Conservation (phyloP, 805 yeast genomes). For the Candida endomychidarum region DNA sequence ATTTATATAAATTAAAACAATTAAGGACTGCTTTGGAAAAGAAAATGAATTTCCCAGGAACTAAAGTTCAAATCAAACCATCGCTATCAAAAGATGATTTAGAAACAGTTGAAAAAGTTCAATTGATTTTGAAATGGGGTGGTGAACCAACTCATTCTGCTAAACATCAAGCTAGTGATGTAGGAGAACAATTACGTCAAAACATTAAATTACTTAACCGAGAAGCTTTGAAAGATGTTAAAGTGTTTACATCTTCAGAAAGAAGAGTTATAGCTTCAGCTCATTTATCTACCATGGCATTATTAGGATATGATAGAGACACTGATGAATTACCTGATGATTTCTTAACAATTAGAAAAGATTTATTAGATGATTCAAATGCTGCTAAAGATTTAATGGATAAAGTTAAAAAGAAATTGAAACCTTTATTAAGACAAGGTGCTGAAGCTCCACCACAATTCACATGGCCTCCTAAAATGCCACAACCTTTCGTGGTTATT, state of each 20-base stretch:
- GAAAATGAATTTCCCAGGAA: conserved; percentile 90
- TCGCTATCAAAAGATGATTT: conserved; percentile 58
- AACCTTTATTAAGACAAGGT: conserved; percentile 92
- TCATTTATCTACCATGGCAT: conserved; percentile 76
- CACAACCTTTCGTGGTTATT: conserved; percentile 93
- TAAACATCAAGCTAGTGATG: conserved; percentile 86
- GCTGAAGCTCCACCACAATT: conserved; percentile 96
- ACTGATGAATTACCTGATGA: conserved; percentile 62
- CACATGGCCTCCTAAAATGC: conserved; percentile 98
- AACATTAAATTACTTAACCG: conserved; percentile 84
- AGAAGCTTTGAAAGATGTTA: conserved; percentile 79
- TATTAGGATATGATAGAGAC: conserved; percentile 62
- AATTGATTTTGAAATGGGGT: conserved; percentile 96
- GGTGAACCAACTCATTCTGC: conserved; percentile 99
- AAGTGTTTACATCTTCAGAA: conserved; percentile 88
- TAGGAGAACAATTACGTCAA: conserved; percentile 94
- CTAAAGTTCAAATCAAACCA: conserved; percentile 94
- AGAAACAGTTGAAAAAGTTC: conserved; percentile 87
- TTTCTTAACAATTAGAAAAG: conserved; percentile 80
- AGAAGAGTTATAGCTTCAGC: conserved; percentile 94
- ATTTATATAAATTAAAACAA: conserved; percentile 69
- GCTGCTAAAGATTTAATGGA: conserved; percentile 99
- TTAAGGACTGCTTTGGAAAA: conserved; percentile 82
- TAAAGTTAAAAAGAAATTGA: conserved; percentile 92
- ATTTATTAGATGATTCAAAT: conserved; percentile 90